Evolutionary conservation across 169 alveolate species (phyloP), one percentile per base, ranked within the genome.

Genomic region (Plasmodium sp.): DNA sequence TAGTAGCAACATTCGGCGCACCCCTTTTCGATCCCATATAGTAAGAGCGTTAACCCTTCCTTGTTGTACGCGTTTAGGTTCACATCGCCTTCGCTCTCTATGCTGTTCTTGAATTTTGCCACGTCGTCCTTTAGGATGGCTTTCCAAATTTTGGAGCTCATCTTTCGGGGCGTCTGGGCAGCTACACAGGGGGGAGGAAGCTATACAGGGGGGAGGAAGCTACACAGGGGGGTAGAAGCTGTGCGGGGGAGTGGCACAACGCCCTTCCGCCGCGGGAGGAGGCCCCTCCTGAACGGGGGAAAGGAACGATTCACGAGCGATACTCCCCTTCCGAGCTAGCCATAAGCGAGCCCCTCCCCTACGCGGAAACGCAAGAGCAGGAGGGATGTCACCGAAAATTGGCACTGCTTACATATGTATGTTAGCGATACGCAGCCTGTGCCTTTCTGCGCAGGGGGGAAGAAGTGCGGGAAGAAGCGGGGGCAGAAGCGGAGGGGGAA

Each of bases 61-160:
- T 81, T 92, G 51, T 92, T 83, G 39, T 92, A 79, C 45, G 14
- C 22, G 39, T 83, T 92, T 33, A 92, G 45, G n/a, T 92, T 83
- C 3, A 92, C 79, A 41, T 73, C 54, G 1, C 51, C 51, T 71
- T 92, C 85, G 14, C 54, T 34, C 18, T 81, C 58, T 72, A 92
- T 33, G 41, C 7, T 27, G 58, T 92, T 81, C 84, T 81, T 84
- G n/a, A 92, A 92, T 92, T 82, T 92, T 2, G 16, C 33, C 58
- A 92, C 92, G 14, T 92, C 95, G 43, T 92, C 95, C 62, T 92
- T 92, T 83, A 82, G 81, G 34, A 92, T 92, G 16, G 79, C 84
- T 39, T 73, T 81, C 84, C 92, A 83, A 22, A 92, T 14, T 31
- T 92, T 92, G 18, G 84, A 41, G 62, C 83, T 92, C 95, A 92